Evolutionary conservation across 2,329 filamentous ascomycete species (phyloP).

Genomic region (Pseudomassariella vexata): DNA sequence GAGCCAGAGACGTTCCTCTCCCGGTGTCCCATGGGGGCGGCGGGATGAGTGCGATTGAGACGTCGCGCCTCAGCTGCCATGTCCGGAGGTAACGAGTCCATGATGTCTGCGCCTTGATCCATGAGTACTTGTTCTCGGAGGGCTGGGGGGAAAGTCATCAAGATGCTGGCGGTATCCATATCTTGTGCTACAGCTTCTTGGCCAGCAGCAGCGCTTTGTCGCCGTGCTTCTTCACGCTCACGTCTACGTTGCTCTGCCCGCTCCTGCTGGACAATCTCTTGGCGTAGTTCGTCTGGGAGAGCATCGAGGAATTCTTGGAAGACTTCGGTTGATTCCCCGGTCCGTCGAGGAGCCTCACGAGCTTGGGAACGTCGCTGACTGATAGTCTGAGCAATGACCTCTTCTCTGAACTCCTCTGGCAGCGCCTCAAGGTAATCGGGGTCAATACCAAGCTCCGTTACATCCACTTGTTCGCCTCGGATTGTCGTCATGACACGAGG

Average conservation of each 20-base stretch:
- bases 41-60: conserved; percentile 40
- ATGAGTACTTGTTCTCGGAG: conserved; percentile 82
- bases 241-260: conserved; percentile 81
- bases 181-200: conserved; percentile 51
- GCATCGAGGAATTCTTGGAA: conserved; percentile 93
- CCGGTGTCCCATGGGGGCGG: conserved; percentile 23
- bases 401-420: conserved; percentile 93
- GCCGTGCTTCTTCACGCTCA: conserved; percentile 74
- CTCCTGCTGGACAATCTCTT: conserved; percentile 88
- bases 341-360: conserved; percentile 56
- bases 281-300: conserved; percentile 80
- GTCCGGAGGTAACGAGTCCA: conserved; percentile 78
- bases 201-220: conserved; percentile 53
- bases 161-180: conserved; percentile 89
- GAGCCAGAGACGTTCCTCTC: conserved; percentile 35
- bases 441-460: conserved; percentile 92
- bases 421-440: conserved; percentile 91
- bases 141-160: conserved; percentile 80
- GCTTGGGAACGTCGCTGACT: conserved; percentile 78
- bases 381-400: conserved; percentile 88
- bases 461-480: conserved; percentile 80
- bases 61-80: conserved; percentile 81
- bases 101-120: conserved; percentile 84
- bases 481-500: conserved; percentile 76
- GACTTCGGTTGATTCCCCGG: conserved; percentile 75